These are phyloP conservation scores for Aspergillus latus DNA, from an alignment of 2,329 filamentous ascomycete species.

Conservation along the genomic window DNA sequence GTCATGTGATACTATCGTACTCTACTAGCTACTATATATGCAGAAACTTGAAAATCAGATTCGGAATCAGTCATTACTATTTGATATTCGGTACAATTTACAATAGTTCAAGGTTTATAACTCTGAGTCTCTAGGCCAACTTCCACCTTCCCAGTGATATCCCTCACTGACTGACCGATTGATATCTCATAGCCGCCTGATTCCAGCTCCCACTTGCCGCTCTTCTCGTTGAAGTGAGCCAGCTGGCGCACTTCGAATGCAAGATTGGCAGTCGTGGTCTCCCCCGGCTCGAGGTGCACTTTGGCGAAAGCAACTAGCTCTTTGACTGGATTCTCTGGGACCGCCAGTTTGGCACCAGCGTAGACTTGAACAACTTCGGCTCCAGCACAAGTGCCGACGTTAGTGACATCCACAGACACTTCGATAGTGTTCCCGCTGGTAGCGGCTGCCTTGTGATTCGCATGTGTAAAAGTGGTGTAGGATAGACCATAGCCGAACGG, in stretches of 20 bases:
- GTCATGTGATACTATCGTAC: too few relatives aligned
- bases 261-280: constrained; percentile 3
- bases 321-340: constrained; percentile 8
- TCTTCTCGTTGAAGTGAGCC: constrained; percentile 7
- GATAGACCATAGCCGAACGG: constrained; percentile 73
- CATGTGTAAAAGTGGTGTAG: constrained; percentile 63
- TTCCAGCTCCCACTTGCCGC: constrained; percentile 3
- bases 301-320: constrained; percentile 11
- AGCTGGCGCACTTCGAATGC: not conserved
- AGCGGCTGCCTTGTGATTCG: constrained; percentile 2
- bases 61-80: too few relatives aligned
- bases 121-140: not conserved
- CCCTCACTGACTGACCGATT: constrained; percentile 6
- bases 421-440: not conserved
- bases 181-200: constrained; percentile 5
- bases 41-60: too few relatives aligned
- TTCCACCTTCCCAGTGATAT: constrained; percentile 4
- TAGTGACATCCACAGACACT: constrained; percentile 7
- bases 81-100: too few relatives aligned
- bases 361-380: constrained; percentile 14
- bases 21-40: too few relatives aligned
- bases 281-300: not conserved
- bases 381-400: constrained; percentile 1
- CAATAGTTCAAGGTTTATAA: constrained; percentile 1
- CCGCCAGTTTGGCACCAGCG: constrained; percentile 1